Evolutionary conservation across 2,329 filamentous ascomycete genomes (phyloP).

Genomic region (Blumeria hordei): DNA sequence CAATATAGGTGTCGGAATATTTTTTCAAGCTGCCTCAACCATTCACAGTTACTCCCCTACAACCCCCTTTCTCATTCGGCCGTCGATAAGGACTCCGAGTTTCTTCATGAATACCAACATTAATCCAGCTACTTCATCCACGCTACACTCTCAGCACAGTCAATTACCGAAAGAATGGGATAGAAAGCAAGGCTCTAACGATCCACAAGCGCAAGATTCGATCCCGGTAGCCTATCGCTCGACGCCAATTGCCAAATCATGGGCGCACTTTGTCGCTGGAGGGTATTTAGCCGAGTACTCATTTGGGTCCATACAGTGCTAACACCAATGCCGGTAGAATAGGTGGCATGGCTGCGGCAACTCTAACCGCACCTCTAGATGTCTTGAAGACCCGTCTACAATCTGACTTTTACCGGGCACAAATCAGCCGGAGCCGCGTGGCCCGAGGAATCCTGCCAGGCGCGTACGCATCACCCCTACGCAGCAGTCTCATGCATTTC

Average conservation of each 20-base stretch:
- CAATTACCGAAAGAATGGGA: constrained; percentile 28
- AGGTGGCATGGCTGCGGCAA: constrained; percentile 75
- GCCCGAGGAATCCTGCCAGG: constrained; percentile 24
- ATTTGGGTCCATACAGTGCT: background rate
- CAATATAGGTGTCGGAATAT: background rate
- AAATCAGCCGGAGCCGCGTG: constrained; percentile 45
- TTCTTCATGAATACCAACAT: constrained; percentile 13
- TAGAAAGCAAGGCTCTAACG: constrained; percentile 32
- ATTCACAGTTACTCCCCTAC: too few species aligned
- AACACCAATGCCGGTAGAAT: constrained; percentile 25
- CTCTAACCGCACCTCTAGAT: constrained; percentile 83
- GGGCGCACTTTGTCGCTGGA: constrained; percentile 80
- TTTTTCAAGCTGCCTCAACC: background rate
- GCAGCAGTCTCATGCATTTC: constrained; percentile 49
- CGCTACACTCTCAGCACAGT: constrained; percentile 8
- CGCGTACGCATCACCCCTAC: constrained; percentile 35
- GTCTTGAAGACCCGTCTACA: constrained; percentile 85
- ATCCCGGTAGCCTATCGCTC: constrained; percentile 16
- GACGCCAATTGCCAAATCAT: constrained; percentile 44
- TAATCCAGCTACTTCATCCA: constrained; percentile 4
- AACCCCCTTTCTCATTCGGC: background rate
- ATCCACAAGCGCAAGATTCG: constrained; percentile 19
- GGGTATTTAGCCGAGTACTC: constrained; percentile 31
- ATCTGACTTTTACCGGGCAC: constrained; percentile 79
- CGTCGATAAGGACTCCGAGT: background rate